phyloP scores from a whole-genome alignment of 1,139 yeast genomes.

The Yamadazyma oceani region DNA sequence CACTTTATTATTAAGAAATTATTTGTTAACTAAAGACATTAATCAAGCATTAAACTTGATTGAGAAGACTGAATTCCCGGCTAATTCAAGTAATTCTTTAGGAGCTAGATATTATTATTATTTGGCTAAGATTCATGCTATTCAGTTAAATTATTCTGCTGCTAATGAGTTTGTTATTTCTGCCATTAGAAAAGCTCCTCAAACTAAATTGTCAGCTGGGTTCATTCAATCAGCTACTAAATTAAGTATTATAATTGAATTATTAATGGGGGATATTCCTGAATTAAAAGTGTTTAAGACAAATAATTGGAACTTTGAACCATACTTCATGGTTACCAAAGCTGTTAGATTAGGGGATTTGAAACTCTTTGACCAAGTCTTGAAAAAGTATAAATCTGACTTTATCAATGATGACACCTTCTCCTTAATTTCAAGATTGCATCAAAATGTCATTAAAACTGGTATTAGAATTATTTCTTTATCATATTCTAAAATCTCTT shows the following conservation, averaged over 20 bases:
- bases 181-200: constrained; percentile 97
- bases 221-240: constrained; percentile 90
- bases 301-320: constrained; percentile 56
- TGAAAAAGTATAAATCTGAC: constrained; percentile 59
- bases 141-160: constrained; percentile 87
- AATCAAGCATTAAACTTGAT: constrained; percentile 88
- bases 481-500: constrained; percentile 86
- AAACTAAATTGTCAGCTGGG: constrained; percentile 79
- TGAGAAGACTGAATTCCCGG: constrained; percentile 87
- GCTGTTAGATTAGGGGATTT: constrained; percentile 95
- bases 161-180: constrained; percentile 90
- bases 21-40: constrained; percentile 74
- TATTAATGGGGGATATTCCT: constrained; percentile 97
- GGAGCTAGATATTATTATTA: constrained; percentile 92
- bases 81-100: constrained; percentile 79
- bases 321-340: constrained; percentile 84
- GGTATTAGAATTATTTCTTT: constrained; percentile 93
- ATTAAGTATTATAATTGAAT: constrained; percentile 82
- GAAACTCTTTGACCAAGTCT: constrained; percentile 73
- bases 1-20: constrained; percentile 80
- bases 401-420: constrained; percentile 79
- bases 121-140: constrained; percentile 83
- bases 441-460: constrained; percentile 97
- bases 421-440: constrained; percentile 81
- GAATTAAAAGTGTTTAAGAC: constrained; percentile 80